A percentile compares a stretch with the other conserved stretches of the same genome.
phyloP scores from a whole-genome alignment of 495 filamentous ascomycete species.

The Talaromyces trachyspermus region DNA sequence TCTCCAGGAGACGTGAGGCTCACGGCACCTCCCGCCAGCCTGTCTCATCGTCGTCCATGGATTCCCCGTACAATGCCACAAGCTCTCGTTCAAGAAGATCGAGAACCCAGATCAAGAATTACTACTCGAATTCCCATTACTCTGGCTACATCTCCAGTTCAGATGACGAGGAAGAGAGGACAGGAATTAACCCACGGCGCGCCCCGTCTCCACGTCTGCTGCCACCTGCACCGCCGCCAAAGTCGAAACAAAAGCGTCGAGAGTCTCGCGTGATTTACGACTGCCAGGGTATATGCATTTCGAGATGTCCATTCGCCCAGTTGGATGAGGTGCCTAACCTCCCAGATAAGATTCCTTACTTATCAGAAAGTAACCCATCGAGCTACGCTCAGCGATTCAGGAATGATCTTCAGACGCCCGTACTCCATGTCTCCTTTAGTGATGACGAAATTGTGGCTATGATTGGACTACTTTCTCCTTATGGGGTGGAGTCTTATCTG shows the following conservation, averaged over 20 bases:
- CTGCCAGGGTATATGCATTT: constrained; percentile 10
- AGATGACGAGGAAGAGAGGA: not conserved
- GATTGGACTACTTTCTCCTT: constrained; percentile 9
- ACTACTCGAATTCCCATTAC: constrained; percentile 13
- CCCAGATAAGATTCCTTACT: constrained; percentile 7
- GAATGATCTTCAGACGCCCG: not conserved
- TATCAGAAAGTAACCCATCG: constrained; percentile 9
- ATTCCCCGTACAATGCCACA: not conserved
- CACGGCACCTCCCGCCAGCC: not conserved
- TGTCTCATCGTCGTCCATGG: not conserved
- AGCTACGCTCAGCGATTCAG: constrained; percentile 9
- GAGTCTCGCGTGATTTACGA: constrained; percentile 1
- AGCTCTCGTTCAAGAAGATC: constrained; percentile 19
- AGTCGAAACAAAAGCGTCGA: not conserved
- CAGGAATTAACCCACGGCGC: too few species aligned
- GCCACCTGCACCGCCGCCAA: not conserved
- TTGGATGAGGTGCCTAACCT: constrained; percentile 9
- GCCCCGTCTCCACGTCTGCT: too few species aligned
- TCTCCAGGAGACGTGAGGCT: not conserved
- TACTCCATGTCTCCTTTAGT: constrained; percentile 15
- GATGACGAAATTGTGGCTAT: constrained; percentile 12
- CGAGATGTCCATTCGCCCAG: constrained; percentile 5
- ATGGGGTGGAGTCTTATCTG: not conserved
- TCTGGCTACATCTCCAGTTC: constrained; percentile 9
- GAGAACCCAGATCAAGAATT: constrained; percentile 18